Conservation (phyloP, 2,329 filamentous ascomycete species). For the Claviceps arundinis region DNA sequence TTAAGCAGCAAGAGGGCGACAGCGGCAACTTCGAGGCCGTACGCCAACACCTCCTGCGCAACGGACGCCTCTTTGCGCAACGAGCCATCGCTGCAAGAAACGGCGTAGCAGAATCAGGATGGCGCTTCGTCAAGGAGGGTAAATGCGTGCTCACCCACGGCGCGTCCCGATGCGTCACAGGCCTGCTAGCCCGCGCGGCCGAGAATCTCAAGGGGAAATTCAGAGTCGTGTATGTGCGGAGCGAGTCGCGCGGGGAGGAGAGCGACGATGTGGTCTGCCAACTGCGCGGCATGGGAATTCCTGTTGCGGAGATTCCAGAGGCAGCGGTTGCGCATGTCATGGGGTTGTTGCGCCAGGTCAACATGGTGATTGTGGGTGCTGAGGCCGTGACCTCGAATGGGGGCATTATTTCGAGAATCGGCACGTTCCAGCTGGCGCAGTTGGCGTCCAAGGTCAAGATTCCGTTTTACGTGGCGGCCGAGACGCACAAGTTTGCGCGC, state of each 20-base stretch:
- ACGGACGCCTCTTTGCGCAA: constrained; percentile 74
- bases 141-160: constrained; percentile 82
- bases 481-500: constrained; percentile 93
- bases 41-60: constrained; percentile 69
- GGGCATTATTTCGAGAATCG: constrained; percentile 79
- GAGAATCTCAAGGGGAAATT: constrained; percentile 53
- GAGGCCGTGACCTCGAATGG: constrained; percentile 93
- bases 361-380: constrained; percentile 53
- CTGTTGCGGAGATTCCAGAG: constrained; percentile 51
- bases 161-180: constrained; percentile 70
- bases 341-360: constrained; percentile 38
- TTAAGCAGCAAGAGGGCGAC: constrained; percentile 38
- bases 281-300: constrained; percentile 60
- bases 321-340: constrained; percentile 69
- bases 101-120: constrained; percentile 68
- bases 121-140: constrained; percentile 65
- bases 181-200: constrained; percentile 56
- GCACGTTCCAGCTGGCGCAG: constrained; percentile 73
- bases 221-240: constrained; percentile 67
- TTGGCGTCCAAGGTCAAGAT: constrained; percentile 54
- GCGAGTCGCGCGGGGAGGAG: constrained; percentile 42
- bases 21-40: constrained; percentile 58
- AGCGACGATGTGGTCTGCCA: constrained; percentile 57
- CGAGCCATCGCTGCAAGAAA: constrained; percentile 75
- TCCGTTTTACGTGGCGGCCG: constrained; percentile 85